A percentile compares a stretch with the other conserved stretches of the same genome.
phyloP scores from a whole-genome alignment of 148 eudicot species.

The Silene conica region DNA sequence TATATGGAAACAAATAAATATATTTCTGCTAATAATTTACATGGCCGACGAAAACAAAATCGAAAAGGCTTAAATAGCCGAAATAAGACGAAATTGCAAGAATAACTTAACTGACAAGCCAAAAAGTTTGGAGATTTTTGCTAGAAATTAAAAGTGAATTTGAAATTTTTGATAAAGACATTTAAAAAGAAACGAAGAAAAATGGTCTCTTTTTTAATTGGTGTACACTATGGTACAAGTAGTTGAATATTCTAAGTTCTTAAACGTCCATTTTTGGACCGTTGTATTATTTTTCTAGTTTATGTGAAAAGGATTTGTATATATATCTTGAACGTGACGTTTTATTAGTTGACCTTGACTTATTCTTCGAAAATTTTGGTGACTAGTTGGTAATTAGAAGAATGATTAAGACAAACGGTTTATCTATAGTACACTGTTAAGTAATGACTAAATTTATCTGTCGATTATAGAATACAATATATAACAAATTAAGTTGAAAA shows the following conservation, averaged over 20 bases:
- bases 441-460: neutral
- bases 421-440: neutral
- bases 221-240: neutral
- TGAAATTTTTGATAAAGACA: neutral
- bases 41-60: too few species aligned
- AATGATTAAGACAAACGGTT: too few species aligned
- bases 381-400: too few species aligned
- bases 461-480: too few species aligned
- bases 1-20: too few species aligned
- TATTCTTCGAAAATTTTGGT: neutral
- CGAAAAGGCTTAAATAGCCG: neutral
- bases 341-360: conserved; percentile 13
- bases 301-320: conserved; percentile 2
- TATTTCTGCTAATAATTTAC: too few species aligned
- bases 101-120: neutral
- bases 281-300: neutral
- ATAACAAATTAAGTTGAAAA: neutral
- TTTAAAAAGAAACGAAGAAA: neutral
- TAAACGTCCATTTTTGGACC: conserved; percentile 1
- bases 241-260: conserved; percentile 8
- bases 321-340: conserved; percentile 11
- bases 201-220: neutral
- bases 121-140: conserved; percentile 21
- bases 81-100: neutral
- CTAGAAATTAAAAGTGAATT: too few species aligned